Base-by-base conservation (phyloP, 78 protist genomes). In the Dictyostelium intermedium region DNA sequence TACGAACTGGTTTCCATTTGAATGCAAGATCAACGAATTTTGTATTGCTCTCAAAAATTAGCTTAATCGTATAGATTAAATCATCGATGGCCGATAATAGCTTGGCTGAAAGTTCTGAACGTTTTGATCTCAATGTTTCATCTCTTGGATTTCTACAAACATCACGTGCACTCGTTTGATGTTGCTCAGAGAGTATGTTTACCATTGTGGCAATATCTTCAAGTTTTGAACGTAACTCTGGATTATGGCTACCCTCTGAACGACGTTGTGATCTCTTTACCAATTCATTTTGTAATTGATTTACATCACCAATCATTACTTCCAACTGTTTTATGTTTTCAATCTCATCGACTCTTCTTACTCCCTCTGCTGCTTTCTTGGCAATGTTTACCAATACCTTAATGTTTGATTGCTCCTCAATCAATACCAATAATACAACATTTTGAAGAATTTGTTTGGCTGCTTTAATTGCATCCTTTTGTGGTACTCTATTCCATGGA, bases 401-500 rank as follows among this genome's bases (percentile, higher is more conserved):
- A 56, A 89, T 89, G 27, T 89, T 89, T 27, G 94, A 89, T 80
- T 89, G 94, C 9, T 89, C 94, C 35, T 89, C 94, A 56, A 89
- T 89, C 63, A 89, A 70, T 50, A 89, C 94, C 61, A 89, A 80
- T 4, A 89, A 11, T 4, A 89, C 94, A 10, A 89, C 94, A 39
- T 89, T 78, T 69, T 89, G 94, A 10, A 89, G 45, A 3, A 89
- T 89, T 56, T 56, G 30, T 47, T 80, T 89, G 37, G 94, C 94
- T 14, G 94, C 32, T 80, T 89, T 89, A 43, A 89, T 89, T 32
- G 94, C 94, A 80, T 89, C 94, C 32, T 89, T 89, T 69, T 89
- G 94, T 69, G 94, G 94, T 20, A 50, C 87, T 45, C 94, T 41
- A 80, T 89, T 89, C 94, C 94, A 89, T 70, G 94, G 94, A 50